Conservation (phyloP, 2,329 filamentous ascomycete species). For the Colletotrichum liaoningense region DNA sequence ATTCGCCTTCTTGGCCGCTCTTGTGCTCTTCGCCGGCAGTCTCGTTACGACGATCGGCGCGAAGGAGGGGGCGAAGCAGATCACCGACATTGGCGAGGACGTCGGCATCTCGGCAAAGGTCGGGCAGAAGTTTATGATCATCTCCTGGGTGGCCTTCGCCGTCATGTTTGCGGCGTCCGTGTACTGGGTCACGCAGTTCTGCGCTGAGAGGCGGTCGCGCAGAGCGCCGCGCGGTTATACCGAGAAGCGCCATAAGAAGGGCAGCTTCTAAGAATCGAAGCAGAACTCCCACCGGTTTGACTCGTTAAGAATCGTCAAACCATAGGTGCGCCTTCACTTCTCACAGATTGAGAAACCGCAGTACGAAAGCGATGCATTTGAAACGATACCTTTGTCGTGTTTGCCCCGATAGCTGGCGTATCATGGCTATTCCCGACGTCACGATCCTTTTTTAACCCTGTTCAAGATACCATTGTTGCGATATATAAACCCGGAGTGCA, state of each 20-base stretch:
- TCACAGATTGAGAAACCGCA: neutral
- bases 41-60: slow-evolving; percentile 55
- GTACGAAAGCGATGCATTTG: neutral
- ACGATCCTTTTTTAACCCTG: slow-evolving; percentile 12
- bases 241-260: slow-evolving; percentile 40
- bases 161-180: slow-evolving; percentile 52
- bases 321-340: neutral
- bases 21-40: slow-evolving; percentile 54
- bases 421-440: neutral
- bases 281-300: neutral
- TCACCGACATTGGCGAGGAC: slow-evolving; percentile 56
- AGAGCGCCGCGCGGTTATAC: slow-evolving; percentile 39
- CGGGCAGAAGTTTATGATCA: slow-evolving; percentile 56
- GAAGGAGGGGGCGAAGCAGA: slow-evolving; percentile 52
- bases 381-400: neutral
- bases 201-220: slow-evolving; percentile 43
- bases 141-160: slow-evolving; percentile 60
- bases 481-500: neutral
- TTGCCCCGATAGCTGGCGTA: slow-evolving; percentile 15
- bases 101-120: slow-evolving; percentile 56
- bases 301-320: neutral
- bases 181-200: slow-evolving; percentile 55
- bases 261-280: slow-evolving; percentile 37
- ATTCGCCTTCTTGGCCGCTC: slow-evolving; percentile 48
- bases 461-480: slow-evolving; percentile 28